Evolutionary conservation across 768 basidiomycete species (phyloP).

Genomic region (Hericium coralloides): DNA sequence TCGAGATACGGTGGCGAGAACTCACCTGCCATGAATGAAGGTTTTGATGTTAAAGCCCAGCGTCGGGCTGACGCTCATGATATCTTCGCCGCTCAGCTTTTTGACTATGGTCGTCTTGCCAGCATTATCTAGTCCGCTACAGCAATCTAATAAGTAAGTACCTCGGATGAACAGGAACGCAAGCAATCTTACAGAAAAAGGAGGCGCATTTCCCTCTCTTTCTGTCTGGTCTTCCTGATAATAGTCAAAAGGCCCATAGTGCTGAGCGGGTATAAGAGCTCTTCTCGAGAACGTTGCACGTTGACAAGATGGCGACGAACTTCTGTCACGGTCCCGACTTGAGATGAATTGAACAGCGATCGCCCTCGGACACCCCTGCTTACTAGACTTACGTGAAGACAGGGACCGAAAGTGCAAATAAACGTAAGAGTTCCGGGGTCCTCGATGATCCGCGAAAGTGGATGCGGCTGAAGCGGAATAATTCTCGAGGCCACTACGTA

Average conservation of each 20-base stretch:
- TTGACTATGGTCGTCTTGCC: constrained; percentile 98
- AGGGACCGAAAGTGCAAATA: too few relatives aligned
- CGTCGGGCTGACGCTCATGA: constrained; percentile 81
- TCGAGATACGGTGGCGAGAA: neutral
- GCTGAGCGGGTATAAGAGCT: too few relatives aligned
- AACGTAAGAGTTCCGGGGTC: too few relatives aligned
- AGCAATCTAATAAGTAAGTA: constrained; percentile 2
- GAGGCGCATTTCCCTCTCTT: constrained; percentile 94
- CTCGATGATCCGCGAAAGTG: too few relatives aligned
- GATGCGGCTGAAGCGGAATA: too few relatives aligned
- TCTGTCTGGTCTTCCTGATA: constrained; percentile 91
- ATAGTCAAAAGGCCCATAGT: constrained; percentile 82
- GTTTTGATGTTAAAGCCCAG: constrained; percentile 99
- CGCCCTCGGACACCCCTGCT: too few relatives aligned
- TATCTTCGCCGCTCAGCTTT: constrained; percentile 89
- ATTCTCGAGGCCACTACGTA: too few relatives aligned
- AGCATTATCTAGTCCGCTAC: constrained; percentile 93
- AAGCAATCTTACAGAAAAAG: constrained; percentile 68
- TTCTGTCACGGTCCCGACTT: too few relatives aligned
- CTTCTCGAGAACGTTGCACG: too few relatives aligned
- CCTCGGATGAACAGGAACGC: neutral
- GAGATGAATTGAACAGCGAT: too few relatives aligned
- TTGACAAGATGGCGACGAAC: too few relatives aligned
- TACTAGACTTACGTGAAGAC: too few relatives aligned
- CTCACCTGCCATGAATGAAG: constrained; percentile 82